These are phyloP conservation scores for Udeniomyces megalosporus DNA, from an alignment of 768 basidiomycete genomes.

Conservation along the genomic window DNA sequence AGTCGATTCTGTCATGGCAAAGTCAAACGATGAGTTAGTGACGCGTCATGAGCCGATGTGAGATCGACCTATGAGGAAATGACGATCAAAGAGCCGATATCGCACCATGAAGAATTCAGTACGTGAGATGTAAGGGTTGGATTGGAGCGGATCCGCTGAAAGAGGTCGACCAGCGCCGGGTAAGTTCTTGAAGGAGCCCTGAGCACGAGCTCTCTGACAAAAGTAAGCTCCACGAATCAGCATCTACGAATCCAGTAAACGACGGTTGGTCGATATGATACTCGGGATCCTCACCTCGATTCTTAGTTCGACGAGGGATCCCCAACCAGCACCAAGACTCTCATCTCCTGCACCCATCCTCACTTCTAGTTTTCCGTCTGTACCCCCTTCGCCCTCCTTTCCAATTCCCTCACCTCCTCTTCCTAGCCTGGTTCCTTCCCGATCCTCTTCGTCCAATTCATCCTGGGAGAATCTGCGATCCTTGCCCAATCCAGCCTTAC, in stretches of 20 bases:
- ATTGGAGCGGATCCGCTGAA: not conserved
- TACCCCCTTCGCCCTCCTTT: not conserved
- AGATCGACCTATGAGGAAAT: not conserved
- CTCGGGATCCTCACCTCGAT: constrained; percentile 9
- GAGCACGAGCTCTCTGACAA: constrained; percentile 8
- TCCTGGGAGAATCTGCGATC: not conserved
- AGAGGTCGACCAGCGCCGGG: constrained; percentile 8
- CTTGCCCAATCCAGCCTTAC: not conserved
- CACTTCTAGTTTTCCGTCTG: constrained; percentile 7
- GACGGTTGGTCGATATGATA: not conserved
- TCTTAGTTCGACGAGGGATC: constrained; percentile 6
- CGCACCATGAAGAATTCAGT: constrained; percentile 9
- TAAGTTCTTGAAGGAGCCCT: constrained; percentile 11
- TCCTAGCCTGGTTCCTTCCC: not conserved
- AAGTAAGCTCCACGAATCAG: too few relatives aligned
- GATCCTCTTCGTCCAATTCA: not conserved
- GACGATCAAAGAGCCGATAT: not conserved
- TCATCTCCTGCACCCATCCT: constrained; percentile 11
- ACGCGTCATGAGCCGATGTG: too few relatives aligned
- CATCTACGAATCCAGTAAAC: not conserved
- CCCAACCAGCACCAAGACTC: constrained; percentile 9
- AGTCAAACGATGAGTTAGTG: not conserved
- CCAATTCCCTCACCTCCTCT: not conserved
- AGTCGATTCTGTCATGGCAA: constrained; percentile 1
- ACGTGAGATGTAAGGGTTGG: constrained; percentile 7